Conservation (phyloP, 805 yeast genomes). For the Pichia cabralensis region DNA sequence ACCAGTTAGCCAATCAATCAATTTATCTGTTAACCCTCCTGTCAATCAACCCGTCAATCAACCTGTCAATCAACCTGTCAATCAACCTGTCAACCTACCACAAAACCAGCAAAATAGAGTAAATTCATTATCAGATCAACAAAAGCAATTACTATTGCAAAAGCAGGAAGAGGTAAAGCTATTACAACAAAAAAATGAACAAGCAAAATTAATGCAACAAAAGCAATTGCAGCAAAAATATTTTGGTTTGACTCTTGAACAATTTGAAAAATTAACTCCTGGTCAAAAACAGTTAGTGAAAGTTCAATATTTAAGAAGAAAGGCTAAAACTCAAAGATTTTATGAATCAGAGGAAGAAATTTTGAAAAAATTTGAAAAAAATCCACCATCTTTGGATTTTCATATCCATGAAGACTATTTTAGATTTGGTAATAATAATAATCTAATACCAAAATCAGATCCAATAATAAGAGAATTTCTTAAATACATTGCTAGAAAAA, state of each 20-base stretch:
- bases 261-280: conserved; percentile 25
- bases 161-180: conserved; percentile 20
- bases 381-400: conserved; percentile 75
- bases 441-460: conserved; percentile 71
- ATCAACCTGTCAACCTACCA: conserved; percentile 3
- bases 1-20: conserved; percentile 1
- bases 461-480: conserved; percentile 73
- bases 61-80: not conserved
- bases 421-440: conserved; percentile 83
- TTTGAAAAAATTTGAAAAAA: conserved; percentile 63
- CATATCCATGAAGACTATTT: conserved; percentile 90
- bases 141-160: conserved; percentile 5
- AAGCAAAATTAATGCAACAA: conserved; percentile 18
- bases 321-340: conserved; percentile 43
- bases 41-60: not conserved
- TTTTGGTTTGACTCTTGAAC: conserved; percentile 22
- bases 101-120: conserved; percentile 12
- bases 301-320: conserved; percentile 32
- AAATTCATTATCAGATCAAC: conserved; percentile 18
- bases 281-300: conserved; percentile 34
- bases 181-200: conserved; percentile 16
- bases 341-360: conserved; percentile 66
- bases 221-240: conserved; percentile 15
- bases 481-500: conserved; percentile 67
- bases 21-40: not conserved